Evolutionary conservation across 768 basidiomycete genomes (phyloP).

Genomic region (Leucocoprinus birnbaumii): DNA sequence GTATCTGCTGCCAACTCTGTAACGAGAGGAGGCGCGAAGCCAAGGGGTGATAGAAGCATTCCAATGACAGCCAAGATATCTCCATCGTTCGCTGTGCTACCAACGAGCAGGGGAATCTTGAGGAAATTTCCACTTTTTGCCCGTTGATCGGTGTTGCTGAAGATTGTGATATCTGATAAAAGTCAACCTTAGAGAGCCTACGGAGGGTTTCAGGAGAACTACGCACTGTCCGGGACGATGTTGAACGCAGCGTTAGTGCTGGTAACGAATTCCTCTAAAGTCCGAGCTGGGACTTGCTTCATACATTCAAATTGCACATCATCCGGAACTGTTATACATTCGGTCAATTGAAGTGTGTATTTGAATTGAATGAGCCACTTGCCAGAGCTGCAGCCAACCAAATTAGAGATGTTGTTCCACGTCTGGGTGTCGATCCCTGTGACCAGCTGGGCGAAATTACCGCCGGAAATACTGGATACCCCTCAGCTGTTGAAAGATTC

Average conservation of each 20-base stretch:
- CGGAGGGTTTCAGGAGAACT: neutral
- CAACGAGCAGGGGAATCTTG: conserved; percentile 25
- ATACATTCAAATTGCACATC: conserved; percentile 33
- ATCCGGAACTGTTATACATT: conserved; percentile 13
- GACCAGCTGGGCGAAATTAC: conserved; percentile 1
- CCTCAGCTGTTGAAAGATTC: no score
- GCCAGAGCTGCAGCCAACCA: conserved; percentile 32
- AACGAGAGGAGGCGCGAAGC: conserved; percentile 24
- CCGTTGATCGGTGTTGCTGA: conserved; percentile 25
- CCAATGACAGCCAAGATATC: conserved; percentile 29
- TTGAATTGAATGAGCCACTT: neutral
- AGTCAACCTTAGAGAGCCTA: neutral
- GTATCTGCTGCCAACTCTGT: conserved; percentile 27
- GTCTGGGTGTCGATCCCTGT: conserved; percentile 18
- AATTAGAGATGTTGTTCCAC: conserved; percentile 28
- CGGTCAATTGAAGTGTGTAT: neutral
- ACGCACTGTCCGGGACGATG: conserved; percentile 30
- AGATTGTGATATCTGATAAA: conserved; percentile 27
- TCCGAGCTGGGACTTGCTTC: conserved; percentile 27
- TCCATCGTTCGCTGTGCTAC: conserved; percentile 31
- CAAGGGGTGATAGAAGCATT: conserved; percentile 22
- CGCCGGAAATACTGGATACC: conserved; percentile 16
- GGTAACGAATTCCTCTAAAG: conserved; percentile 29
- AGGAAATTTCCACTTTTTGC: conserved; percentile 25
- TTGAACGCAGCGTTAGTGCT: conserved; percentile 24